Evolutionary conservation across 169 alveolate genomes (phyloP), one percentile per base, ranked within the genome.

Genomic region (Plasmodium chabaudi): DNA sequence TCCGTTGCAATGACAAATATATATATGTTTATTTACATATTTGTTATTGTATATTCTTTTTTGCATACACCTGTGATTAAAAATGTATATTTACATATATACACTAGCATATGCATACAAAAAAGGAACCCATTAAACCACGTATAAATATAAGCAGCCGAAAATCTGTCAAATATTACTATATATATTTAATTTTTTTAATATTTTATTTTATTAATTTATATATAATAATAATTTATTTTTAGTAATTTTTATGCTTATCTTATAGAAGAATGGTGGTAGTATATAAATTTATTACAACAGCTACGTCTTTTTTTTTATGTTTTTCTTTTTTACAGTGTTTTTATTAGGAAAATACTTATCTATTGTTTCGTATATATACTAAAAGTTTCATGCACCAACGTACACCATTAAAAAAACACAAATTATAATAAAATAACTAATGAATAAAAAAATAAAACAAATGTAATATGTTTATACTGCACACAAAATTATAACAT

Each of bases 351-450:
- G 42, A 34, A 34, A 34, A 34, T 34, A 3, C 7, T 34, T 34
- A 34, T 27, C 42, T 34, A 34, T 34, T 0, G 42, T 34, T 34
- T 34, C 7, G 5, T 34, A 3, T 34, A 34, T 34, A 34, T 34
- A 3, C 42, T 34, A 51, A 51, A 12, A 15, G 59, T 5, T 56
- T 10, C 53, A 72, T 72, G 87, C 87, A 72, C 87, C 87, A 46
- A 59, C n/a, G 42, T 72, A 72, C 87, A 72, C 72, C 61, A 57
- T 72, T 72, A 61, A 61, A 34, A 46, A 19, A 71, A 39, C 17
- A 34, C 42, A 34, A 34, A 34, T 34, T 34, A 34, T 34, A 3
- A 34, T 34, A 34, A 34, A 34, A 34, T 34, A 34, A 34, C 42
- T 34, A 34, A 34, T 53, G 51, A 68, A 1, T 10, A 68, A 25